phyloP scores from a whole-genome alignment of 2,329 filamentous ascomycete species.

The Scedosporium dehoogii region DNA sequence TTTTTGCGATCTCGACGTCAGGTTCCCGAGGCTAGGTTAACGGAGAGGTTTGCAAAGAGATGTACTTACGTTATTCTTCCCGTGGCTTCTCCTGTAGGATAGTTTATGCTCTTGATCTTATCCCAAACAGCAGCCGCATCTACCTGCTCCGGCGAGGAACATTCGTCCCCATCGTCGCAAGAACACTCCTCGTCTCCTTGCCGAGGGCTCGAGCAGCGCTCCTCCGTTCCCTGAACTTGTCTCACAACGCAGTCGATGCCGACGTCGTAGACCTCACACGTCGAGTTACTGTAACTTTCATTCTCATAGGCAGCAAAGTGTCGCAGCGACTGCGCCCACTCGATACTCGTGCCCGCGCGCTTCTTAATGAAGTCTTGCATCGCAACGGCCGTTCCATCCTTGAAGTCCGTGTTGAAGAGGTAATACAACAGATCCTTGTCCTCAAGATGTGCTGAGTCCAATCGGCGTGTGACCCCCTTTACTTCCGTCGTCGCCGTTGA shows the following conservation, averaged over 20 bases:
- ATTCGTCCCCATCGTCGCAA: not conserved
- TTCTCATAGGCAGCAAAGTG: conserved; percentile 26
- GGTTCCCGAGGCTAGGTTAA: not conserved
- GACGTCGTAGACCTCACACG: conserved; percentile 49
- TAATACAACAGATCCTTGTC: conserved; percentile 32
- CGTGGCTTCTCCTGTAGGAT: conserved; percentile 25
- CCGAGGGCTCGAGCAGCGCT: not conserved
- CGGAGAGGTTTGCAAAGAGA: not conserved
- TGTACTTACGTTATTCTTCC: conserved; percentile 45
- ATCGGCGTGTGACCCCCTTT: not conserved
- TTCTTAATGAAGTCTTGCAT: conserved; percentile 24
- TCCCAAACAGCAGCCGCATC: conserved; percentile 32
- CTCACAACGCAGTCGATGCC: conserved; percentile 30
- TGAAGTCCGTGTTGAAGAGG: conserved; percentile 30
- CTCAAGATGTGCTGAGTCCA: conserved; percentile 18
- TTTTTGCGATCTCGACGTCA: too few relatives aligned
- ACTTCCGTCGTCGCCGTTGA: not conserved
- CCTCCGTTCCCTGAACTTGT: conserved; percentile 14
- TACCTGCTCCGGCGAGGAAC: conserved; percentile 9
- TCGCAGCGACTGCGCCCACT: conserved; percentile 19
- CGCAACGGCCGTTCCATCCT: conserved; percentile 25
- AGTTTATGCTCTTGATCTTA: conserved; percentile 27
- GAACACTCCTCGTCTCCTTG: not conserved
- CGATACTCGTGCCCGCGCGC: conserved; percentile 22
- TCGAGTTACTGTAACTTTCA: conserved; percentile 33